Percentiles rank a stretch among this genome's conserved stretches.
Conservation (phyloP, 2,329 filamentous ascomycete species). For the Colletotrichum cereale region DNA sequence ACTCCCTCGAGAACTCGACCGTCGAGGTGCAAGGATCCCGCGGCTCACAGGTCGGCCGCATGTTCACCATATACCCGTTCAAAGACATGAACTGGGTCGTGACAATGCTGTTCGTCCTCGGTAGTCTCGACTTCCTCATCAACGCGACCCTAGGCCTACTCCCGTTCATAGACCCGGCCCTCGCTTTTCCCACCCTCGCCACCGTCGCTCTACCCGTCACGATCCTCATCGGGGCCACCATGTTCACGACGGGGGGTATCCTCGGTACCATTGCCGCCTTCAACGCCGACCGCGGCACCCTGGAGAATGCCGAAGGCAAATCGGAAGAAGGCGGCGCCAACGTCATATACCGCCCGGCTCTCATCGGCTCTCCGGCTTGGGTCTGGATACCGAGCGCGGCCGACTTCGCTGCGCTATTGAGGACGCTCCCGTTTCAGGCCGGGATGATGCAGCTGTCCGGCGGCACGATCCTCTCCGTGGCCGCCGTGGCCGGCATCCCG, state of each 20-base stretch:
- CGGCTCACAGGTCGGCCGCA: not conserved
- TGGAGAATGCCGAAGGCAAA: slow-evolving; percentile 8
- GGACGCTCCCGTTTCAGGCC: slow-evolving; percentile 3
- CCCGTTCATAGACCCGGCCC: not conserved
- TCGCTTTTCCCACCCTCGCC: slow-evolving; percentile 9
- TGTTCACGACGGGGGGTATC: slow-evolving; percentile 4
- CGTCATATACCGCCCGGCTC: slow-evolving; percentile 13
- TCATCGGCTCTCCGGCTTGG: slow-evolving; percentile 12
- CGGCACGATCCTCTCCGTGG: not conserved
- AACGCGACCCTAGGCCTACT: slow-evolving; percentile 8
- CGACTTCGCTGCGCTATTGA: not conserved
- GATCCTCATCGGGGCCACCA: not conserved
- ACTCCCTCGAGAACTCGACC: not conserved
- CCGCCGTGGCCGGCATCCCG: not conserved
- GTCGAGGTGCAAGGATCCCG: not conserved
- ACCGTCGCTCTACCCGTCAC: not conserved
- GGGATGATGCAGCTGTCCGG: not conserved
- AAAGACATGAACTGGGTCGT: slow-evolving; percentile 26
- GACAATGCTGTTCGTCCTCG: slow-evolving; percentile 16
- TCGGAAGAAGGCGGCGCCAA: not conserved
- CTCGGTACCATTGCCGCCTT: slow-evolving; percentile 8
- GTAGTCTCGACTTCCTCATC: slow-evolving; percentile 9
- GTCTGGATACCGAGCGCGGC: not conserved
- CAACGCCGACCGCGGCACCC: slow-evolving; percentile 13
- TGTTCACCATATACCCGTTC: slow-evolving; percentile 15